phyloP scores from a whole-genome alignment of 176 grass and related monocot species.

The Panicum miliaceum region DNA sequence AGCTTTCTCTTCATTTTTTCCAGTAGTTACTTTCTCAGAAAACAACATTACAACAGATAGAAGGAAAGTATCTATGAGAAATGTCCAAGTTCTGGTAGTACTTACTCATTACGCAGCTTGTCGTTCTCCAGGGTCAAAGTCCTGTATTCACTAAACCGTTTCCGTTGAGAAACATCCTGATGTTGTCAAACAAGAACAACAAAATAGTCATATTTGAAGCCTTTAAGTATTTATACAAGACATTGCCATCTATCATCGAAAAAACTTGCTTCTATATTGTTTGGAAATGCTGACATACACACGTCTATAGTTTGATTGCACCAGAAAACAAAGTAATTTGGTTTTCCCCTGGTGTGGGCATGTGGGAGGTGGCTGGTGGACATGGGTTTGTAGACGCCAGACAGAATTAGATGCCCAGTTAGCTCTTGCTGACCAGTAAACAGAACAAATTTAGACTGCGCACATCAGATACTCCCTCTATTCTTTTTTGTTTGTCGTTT shows the following conservation, averaged over 20 bases:
- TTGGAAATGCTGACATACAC: not conserved
- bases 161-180: slow-evolving; percentile 48
- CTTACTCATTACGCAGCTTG: slow-evolving; percentile 73
- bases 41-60: not conserved
- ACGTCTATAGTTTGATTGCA: not conserved
- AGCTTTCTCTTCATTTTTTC: slow-evolving; percentile 1
- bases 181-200: slow-evolving; percentile 27
- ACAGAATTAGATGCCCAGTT: slow-evolving; percentile 1
- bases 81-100: slow-evolving; percentile 42
- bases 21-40: slow-evolving; percentile 5
- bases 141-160: slow-evolving; percentile 53
- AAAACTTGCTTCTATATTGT: slow-evolving; percentile 16
- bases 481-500: not conserved
- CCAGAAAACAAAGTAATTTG: not conserved
- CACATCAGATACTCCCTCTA: not conserved
- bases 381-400: not conserved
- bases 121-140: slow-evolving; percentile 71
- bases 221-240: slow-evolving; percentile 10
- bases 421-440: not conserved
- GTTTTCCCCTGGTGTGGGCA: not conserved
- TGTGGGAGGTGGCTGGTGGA: not conserved
- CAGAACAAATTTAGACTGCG: not conserved
- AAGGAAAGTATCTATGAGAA: slow-evolving; percentile 9
- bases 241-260: not conserved
- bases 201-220: slow-evolving; percentile 26